A percentile compares a stretch with the other conserved stretches of the same genome.
phyloP scores from a whole-genome alignment of 345 rosid genomes.

The Rhodamnia argentea region DNA sequence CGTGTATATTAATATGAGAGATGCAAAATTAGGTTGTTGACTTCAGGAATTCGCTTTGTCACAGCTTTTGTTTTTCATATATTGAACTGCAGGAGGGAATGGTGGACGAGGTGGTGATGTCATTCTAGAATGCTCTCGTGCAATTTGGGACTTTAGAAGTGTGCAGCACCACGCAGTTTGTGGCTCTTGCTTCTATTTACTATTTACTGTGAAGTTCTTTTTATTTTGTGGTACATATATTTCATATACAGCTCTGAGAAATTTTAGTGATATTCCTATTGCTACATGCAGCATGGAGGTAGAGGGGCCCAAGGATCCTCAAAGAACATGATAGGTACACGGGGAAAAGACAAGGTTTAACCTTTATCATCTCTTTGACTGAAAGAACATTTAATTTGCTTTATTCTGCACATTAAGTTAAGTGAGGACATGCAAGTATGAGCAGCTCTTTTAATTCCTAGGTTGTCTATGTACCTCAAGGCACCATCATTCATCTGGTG shows the following conservation, averaged over 20 bases:
- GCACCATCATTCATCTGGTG: conserved; percentile 80
- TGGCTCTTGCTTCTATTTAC: neutral
- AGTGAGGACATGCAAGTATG: neutral
- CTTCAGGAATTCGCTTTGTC: neutral
- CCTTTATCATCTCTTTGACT: neutral
- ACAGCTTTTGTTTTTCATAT: neutral
- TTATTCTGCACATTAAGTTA: neutral
- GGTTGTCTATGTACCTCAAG: conserved; percentile 80
- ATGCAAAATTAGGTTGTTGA: neutral
- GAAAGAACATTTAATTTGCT: neutral
- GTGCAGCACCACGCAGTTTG: conserved; percentile 81
- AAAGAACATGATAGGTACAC: conserved; percentile 80
- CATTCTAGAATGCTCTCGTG: conserved; percentile 67
- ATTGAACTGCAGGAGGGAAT: conserved; percentile 61
- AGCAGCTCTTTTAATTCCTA: conserved; percentile 6
- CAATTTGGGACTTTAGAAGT: conserved; percentile 88
- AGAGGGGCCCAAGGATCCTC: conserved; percentile 80
- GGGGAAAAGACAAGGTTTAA: conserved; percentile 83
- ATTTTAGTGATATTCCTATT: neutral
- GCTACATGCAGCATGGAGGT: conserved; percentile 47
- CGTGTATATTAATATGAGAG: neutral
- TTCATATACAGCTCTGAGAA: neutral
- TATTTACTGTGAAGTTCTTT: neutral
- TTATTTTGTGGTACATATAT: neutral
- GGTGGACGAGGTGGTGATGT: conserved; percentile 99